Evolutionary conservation across 306 rosid genomes (phyloP).

Genomic region (Sphenostylis stenocarpa): DNA sequence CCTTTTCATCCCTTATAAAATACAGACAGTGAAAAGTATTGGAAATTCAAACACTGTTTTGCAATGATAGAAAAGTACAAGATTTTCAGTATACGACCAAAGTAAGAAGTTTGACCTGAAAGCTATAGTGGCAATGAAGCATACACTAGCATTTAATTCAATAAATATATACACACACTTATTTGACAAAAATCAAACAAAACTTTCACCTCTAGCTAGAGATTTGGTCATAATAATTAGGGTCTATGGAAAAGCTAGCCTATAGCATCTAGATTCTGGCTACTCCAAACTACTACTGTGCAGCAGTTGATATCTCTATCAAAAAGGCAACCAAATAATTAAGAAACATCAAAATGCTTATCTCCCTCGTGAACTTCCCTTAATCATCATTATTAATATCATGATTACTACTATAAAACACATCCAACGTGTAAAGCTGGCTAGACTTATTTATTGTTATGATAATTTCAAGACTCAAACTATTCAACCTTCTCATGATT

Average conservation of each 20-base stretch:
- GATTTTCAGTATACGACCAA: not conserved
- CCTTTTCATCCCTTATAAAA: too few species aligned
- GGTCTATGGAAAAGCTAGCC: not conserved
- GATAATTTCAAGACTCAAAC: not conserved
- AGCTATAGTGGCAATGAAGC: not conserved
- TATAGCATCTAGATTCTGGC: slow-evolving; percentile 35
- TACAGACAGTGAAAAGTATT: too few species aligned
- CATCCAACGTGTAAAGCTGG: not conserved
- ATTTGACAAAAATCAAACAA: not conserved
- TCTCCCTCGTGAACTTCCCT: not conserved
- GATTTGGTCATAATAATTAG: slow-evolving; percentile 9
- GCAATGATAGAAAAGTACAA: too few species aligned
- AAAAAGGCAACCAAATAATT: not conserved
- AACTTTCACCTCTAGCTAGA: not conserved
- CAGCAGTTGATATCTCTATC: not conserved
- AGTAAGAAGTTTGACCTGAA: not conserved
- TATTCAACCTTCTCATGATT: not conserved
- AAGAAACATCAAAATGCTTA: not conserved
- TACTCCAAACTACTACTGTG: not conserved
- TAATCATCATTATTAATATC: not conserved
- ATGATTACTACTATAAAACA: not conserved
- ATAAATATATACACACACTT: too few species aligned
- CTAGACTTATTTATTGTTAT: not conserved
- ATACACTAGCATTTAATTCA: not conserved
- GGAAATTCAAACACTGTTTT: too few species aligned